These are phyloP conservation scores for Hypoxylon rubiginosum DNA, from an alignment of 2,329 filamentous ascomycete species.

Conservation along the genomic window DNA sequence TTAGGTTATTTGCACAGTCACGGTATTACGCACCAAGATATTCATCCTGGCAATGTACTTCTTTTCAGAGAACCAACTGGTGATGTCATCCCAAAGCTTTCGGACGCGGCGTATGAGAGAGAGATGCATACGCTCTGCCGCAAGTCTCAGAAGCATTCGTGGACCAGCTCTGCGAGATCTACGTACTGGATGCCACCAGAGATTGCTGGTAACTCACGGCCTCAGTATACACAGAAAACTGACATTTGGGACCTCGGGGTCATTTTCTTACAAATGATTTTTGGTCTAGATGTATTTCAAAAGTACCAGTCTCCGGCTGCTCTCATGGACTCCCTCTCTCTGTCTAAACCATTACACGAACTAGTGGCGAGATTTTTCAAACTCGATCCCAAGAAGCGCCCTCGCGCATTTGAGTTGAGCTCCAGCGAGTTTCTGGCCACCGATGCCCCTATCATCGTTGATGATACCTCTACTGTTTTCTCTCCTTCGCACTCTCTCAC, in stretches of 20 bases:
- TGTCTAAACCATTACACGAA: constrained; percentile 83
- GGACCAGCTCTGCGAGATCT: constrained; percentile 74
- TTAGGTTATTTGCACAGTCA: constrained; percentile 88
- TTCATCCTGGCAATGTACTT: constrained; percentile 84
- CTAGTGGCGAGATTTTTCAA: constrained; percentile 88
- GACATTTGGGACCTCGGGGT: constrained; percentile 97
- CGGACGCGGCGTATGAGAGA: constrained; percentile 79
- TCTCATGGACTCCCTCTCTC: constrained; percentile 76
- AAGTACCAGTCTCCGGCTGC: constrained; percentile 84
- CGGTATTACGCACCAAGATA: constrained; percentile 85
- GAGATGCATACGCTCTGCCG: constrained; percentile 73
- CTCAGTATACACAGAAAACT: constrained; percentile 79
- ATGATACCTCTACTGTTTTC: constrained; percentile 58
- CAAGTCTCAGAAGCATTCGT: constrained; percentile 65
- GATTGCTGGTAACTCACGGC: constrained; percentile 72
- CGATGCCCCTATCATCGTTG: constrained; percentile 70
- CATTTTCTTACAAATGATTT: constrained; percentile 92
- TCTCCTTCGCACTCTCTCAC: constrained; percentile 59
- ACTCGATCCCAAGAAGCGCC: constrained; percentile 84
- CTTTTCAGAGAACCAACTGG: constrained; percentile 78
- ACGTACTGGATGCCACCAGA: constrained; percentile 89
- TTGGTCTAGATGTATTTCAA: constrained; percentile 81
- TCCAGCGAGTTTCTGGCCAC: constrained; percentile 77
- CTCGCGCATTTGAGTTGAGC: constrained; percentile 81
- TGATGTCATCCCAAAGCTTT: constrained; percentile 78